Evolutionary conservation across 2,329 filamentous ascomycete genomes (phyloP).

Genomic region (Zasmidium cellare): DNA sequence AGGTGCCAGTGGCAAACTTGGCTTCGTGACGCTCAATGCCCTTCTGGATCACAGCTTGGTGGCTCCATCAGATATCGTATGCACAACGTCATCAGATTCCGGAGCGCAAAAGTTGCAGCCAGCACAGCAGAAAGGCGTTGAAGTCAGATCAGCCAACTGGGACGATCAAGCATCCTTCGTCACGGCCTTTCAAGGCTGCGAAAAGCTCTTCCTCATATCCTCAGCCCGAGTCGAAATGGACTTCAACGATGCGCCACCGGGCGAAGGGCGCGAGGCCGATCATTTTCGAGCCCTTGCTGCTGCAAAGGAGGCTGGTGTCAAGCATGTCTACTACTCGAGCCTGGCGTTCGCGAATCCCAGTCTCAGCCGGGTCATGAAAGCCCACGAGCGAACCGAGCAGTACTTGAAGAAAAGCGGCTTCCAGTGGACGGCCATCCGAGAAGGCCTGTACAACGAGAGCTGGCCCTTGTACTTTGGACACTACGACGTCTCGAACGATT

Average conservation of each 20-base stretch:
- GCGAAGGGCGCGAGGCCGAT: conserved; percentile 45
- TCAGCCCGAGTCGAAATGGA: conserved; percentile 46
- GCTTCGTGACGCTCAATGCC: conserved; percentile 43
- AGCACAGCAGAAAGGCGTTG: conserved; percentile 27
- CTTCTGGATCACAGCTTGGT: conserved; percentile 44
- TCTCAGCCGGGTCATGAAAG: conserved; percentile 46
- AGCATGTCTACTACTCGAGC: conserved; percentile 50
- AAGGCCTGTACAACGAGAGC: conserved; percentile 49
- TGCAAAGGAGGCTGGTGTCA: conserved; percentile 37
- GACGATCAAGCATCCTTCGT: conserved; percentile 37
- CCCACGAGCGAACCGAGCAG: conserved; percentile 47
- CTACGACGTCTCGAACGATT: conserved; percentile 38
- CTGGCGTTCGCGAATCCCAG: conserved; percentile 45
- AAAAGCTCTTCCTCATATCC: conserved; percentile 48
- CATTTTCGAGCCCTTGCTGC: conserved; percentile 46
- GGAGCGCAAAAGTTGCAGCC: conserved; percentile 31
- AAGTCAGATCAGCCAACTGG: conserved; percentile 42
- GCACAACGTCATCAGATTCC: conserved; percentile 35
- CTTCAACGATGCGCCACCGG: conserved; percentile 43
- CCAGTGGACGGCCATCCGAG: conserved; percentile 41
- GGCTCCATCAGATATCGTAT: conserved; percentile 38
- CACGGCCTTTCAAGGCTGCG: conserved; percentile 38
- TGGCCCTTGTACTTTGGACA: conserved; percentile 52
- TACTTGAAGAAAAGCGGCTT: conserved; percentile 36
- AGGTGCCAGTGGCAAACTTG: conserved; percentile 48